Conservation (phyloP, 495 filamentous ascomycete species). For the Tricharina praecox region DNA sequence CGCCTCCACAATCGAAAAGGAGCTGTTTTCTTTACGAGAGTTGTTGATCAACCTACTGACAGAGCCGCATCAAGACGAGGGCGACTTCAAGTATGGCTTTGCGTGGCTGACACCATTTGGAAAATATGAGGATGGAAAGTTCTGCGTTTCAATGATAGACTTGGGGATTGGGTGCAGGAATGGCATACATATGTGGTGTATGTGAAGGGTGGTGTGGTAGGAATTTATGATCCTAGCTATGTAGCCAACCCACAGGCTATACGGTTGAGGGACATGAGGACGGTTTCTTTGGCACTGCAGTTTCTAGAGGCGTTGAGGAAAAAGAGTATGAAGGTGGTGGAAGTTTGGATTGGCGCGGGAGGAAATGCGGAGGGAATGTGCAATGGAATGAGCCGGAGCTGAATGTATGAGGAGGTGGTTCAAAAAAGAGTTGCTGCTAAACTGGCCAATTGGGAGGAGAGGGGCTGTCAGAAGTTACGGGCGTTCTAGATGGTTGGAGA, state of each 20-base stretch:
- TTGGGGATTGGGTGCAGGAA: not conserved
- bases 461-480: too few species aligned
- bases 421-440: not conserved
- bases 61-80: too few species aligned
- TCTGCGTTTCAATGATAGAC: too few species aligned
- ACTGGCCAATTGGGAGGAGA: constrained; percentile 8
- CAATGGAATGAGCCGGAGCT: constrained; percentile 8
- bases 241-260: not conserved
- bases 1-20: too few species aligned
- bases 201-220: constrained; percentile 2
- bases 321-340: not conserved
- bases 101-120: too few species aligned
- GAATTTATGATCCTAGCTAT: constrained; percentile 7
- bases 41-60: too few species aligned
- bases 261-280: not conserved
- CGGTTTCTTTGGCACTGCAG: not conserved
- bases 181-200: constrained; percentile 6
- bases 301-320: constrained; percentile 5
- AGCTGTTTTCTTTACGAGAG: too few species aligned
- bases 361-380: not conserved
- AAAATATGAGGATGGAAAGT: too few species aligned
- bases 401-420: constrained; percentile 10
- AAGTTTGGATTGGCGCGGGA: constrained; percentile 10
- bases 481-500: too few species aligned
- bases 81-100: too few species aligned